These are phyloP conservation scores for Pestalotiopsis sp. DNA, from an alignment of 2,329 filamentous ascomycete genomes.

Conservation along the genomic window DNA sequence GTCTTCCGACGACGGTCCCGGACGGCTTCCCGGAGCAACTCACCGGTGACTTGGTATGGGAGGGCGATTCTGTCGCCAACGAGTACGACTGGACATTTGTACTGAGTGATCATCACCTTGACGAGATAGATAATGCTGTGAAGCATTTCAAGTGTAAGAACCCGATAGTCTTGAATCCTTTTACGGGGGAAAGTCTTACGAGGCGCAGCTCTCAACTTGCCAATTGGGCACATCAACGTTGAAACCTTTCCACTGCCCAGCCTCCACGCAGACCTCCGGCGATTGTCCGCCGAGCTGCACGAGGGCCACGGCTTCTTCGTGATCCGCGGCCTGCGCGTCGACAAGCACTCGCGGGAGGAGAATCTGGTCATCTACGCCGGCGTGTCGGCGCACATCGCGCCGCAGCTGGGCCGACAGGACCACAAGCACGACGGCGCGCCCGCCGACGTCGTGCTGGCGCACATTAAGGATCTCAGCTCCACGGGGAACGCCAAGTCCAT, in stretches of 20 bases:
- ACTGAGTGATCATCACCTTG: slow-evolving; percentile 46
- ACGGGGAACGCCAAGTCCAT: slow-evolving; percentile 39
- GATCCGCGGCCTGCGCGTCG: slow-evolving; percentile 57
- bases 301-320: slow-evolving; percentile 63
- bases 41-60: slow-evolving; percentile 57
- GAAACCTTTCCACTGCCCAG: slow-evolving; percentile 58
- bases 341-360: slow-evolving; percentile 54
- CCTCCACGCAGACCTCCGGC: slow-evolving; percentile 50
- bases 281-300: slow-evolving; percentile 56
- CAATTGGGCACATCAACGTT: slow-evolving; percentile 44
- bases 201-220: slow-evolving; percentile 32
- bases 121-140: slow-evolving; percentile 48
- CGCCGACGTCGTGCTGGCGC: slow-evolving; percentile 55
- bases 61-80: slow-evolving; percentile 48
- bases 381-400: slow-evolving; percentile 58
- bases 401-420: slow-evolving; percentile 55
- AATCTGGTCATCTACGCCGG: slow-evolving; percentile 63
- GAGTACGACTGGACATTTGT: slow-evolving; percentile 56
- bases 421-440: slow-evolving; percentile 42
- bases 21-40: slow-evolving; percentile 51
- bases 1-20: slow-evolving; percentile 43
- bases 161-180: too few relatives aligned
- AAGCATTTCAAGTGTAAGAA: slow-evolving; percentile 41
- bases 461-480: slow-evolving; percentile 62
- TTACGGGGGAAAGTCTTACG: neutral